Conservation (phyloP, 2,329 filamentous ascomycete species). For the Alternaria alternata region DNA sequence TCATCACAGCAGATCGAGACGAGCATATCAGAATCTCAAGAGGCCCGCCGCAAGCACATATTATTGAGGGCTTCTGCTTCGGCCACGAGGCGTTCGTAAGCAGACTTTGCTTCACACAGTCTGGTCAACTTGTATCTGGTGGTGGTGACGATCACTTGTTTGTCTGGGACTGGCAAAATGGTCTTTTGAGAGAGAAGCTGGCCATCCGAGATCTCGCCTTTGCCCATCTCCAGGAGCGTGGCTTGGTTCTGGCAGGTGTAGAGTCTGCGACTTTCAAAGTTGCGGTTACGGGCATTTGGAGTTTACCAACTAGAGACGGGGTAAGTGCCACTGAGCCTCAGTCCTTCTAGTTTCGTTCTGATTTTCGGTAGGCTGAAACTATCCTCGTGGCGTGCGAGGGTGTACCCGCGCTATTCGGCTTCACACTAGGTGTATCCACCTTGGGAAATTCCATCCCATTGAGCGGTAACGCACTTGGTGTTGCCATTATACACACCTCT, state of each 20-base stretch:
- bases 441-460: conserved; percentile 59
- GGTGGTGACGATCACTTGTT: conserved; percentile 83
- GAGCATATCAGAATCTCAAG: conserved; percentile 90
- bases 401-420: conserved; percentile 70
- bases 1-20: conserved; percentile 74
- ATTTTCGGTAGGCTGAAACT: conserved; percentile 31
- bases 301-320: conserved; percentile 34
- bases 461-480: conserved; percentile 71
- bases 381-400: conserved; percentile 56
- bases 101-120: conserved; percentile 72
- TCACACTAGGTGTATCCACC: conserved; percentile 58
- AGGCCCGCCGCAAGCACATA: conserved; percentile 80
- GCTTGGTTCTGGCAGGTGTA: conserved; percentile 16
- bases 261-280: conserved; percentile 44
- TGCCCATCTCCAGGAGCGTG: conserved; percentile 28
- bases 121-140: conserved; percentile 78
- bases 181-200: conserved; percentile 62
- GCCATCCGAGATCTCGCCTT: conserved; percentile 49
- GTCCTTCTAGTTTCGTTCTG: neutral
- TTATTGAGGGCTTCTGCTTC: conserved; percentile 89
- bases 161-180: conserved; percentile 80
- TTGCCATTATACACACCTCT: conserved; percentile 45
- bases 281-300: conserved; percentile 63
- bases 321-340: conserved; percentile 52
- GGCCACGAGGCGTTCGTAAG: conserved; percentile 88